Base-by-base conservation (phyloP, 2,329 filamentous ascomycete species). In the Calycina herbarum region DNA sequence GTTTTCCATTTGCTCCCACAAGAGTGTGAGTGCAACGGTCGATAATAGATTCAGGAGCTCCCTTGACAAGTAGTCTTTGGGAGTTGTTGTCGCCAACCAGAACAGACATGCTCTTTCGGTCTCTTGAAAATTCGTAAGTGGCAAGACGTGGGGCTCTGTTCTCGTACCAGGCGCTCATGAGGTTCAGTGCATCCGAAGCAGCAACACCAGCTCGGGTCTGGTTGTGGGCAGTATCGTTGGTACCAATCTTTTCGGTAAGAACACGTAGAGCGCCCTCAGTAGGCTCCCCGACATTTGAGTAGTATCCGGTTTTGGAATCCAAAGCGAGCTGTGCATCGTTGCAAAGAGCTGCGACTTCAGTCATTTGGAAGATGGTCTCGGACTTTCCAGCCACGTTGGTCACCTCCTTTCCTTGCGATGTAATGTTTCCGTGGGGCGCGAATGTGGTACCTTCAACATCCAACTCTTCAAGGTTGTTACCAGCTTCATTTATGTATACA, bases 101-200 rank as follows among this genome's bases (percentile, higher is more conserved):
- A 42, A 99, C 96, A 59, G 95, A 99, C 95, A 99, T 99, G 79
- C 94, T 98, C 86, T 99, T 99, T 69, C 95, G 88, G 79, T 99
- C 95, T 73, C 95, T 89, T 1, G 95, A 98, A 80, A 99, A 99
- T 77, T 99, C 95, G 73, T 93, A 99, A 11, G 93, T 97, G 8
- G 94, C 90, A 64, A 97, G 83, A 54, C 90, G 88, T 62, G 88
- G 87, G 60, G 89, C 86, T 71, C 86, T 85, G 71, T 87, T 84
- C 80, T 96, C 94, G 77, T 97, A 97, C 79, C 89, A 89, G 70
- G 88, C 85, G 81, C 93, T 98, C 66, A 93, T 89, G 73, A 90
- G 86, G 80, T 98, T 91, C 51, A 95, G 84, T 69, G 87, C 86
- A 69, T 93, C 81, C 35, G 83, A 80, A 1, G 82, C 77, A 40